Percentiles rank a stretch among this genome's conserved stretches.
phyloP scores from a whole-genome alignment of 23 red algal species.

The Gracilaria domingensis region DNA sequence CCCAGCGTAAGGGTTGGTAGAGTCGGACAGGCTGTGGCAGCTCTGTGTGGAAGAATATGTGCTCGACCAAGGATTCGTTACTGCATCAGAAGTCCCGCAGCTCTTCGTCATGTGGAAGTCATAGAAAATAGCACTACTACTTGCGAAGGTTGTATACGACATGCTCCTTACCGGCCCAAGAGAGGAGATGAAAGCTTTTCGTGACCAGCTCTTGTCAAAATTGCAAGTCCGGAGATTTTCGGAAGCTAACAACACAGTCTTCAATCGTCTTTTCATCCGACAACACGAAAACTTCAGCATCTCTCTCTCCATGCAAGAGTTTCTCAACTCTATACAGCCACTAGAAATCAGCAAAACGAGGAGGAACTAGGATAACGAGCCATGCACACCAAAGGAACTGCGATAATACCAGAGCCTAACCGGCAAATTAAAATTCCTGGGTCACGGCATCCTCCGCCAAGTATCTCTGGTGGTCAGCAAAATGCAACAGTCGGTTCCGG shows the following conservation, averaged over 20 bases:
- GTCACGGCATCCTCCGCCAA: neutral
- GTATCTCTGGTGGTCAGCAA: neutral
- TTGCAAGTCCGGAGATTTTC: too few species aligned
- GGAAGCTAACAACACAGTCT: too few species aligned
- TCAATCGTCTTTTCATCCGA: too few species aligned
- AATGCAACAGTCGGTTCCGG: neutral
- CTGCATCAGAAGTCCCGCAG: constrained; percentile 24
- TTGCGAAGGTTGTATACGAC: constrained; percentile 47
- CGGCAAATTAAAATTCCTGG: neutral
- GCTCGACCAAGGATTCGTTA: neutral
- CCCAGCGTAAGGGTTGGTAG: constrained; percentile 28
- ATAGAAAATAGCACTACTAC: neutral
- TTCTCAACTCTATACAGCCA: too few species aligned
- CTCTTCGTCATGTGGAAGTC: neutral
- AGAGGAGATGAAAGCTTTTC: neutral
- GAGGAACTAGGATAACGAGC: neutral
- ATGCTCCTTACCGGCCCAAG: neutral
- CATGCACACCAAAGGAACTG: neutral
- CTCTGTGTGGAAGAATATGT: constrained; percentile 29
- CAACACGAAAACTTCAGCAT: too few species aligned
- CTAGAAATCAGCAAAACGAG: too few species aligned
- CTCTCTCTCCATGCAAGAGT: too few species aligned
- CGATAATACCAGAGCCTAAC: neutral
- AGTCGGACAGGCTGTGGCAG: constrained; percentile 42
- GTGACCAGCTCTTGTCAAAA: neutral